Base-by-base conservation (phyloP, 129 eudicot species). In the Logfia minima region DNA sequence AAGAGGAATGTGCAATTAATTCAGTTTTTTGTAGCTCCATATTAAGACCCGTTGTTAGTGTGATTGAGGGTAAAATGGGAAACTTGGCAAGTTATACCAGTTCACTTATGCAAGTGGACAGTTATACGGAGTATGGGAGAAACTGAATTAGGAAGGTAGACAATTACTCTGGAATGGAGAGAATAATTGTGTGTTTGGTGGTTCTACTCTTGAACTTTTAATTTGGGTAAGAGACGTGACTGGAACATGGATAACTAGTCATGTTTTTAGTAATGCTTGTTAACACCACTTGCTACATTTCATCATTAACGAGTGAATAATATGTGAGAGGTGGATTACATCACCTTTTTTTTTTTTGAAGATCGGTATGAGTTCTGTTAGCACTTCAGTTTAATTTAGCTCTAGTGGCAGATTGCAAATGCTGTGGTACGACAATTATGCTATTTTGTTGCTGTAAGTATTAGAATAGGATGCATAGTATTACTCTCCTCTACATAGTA, bases 121-220 rank as follows among this genome's bases (percentile, higher is more conserved):
- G 13, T 41, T 41, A 41, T 9, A 37, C 41, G 41, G 41, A 37
- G 10, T 7, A 41, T 41, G 48, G 14, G 14, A 41, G 48, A 41
- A 9, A 41, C 4, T 41, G 9, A 41, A 8, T 41, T 41, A 41
- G 48, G 48, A 41, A 41, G 48, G 14, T 41, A 41, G 48, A 41
- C 14, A 41, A 9, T 41, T 8, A 9, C 48, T 41, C 48, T 41
- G 14, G 48, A 41, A 41, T 41, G 14, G 48, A 10, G 48, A 3
- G 14, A 41, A 4, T 41, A 41, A 61, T 17, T 16, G 24, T 14
- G 32, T 74, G 60, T 29, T 37, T 22, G 37, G 35, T 59, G 69
- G 31, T 53, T 77, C 80, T 53, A 67, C 58, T 66, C 32, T 19
- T 77, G 74, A 32, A 19, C 80, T 0, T 66, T 0, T 52, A 14